Evolutionary conservation across 257 asterid species (phyloP).

Genomic region (Capsicum rhomboideum): DNA sequence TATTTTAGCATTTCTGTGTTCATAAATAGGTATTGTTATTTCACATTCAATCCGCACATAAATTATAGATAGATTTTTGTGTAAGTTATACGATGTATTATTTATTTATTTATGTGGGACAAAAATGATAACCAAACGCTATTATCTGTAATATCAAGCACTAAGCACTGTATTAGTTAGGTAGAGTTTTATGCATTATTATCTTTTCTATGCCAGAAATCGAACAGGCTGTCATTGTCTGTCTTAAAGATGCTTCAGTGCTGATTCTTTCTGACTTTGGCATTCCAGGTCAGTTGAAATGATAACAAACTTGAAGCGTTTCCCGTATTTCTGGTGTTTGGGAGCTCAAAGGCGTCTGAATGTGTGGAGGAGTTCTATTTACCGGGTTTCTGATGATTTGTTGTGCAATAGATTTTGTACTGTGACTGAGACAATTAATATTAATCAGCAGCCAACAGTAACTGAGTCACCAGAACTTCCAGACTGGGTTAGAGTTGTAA

Average conservation of each 20-base stretch:
- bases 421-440: constrained; percentile 16
- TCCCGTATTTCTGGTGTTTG: constrained; percentile 19
- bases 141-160: background rate
- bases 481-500: constrained; percentile 47
- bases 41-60: background rate
- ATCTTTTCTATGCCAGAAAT: background rate
- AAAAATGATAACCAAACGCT: background rate
- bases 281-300: constrained; percentile 22
- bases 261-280: background rate
- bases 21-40: background rate
- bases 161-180: background rate
- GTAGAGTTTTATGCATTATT: background rate
- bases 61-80: background rate
- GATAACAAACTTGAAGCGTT: constrained; percentile 29
- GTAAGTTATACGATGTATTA: background rate
- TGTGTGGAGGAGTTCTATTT: constrained; percentile 7
- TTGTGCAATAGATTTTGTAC: constrained; percentile 36
- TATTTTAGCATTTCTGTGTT: background rate
- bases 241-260: background rate
- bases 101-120: background rate
- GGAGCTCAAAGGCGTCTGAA: constrained; percentile 6
- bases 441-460: constrained; percentile 6
- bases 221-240: background rate
- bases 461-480: constrained; percentile 83
- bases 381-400: constrained; percentile 8